These are phyloP conservation scores for Xylaria hypoxylon DNA, from an alignment of 2,329 filamentous ascomycete species.

Conservation along the genomic window DNA sequence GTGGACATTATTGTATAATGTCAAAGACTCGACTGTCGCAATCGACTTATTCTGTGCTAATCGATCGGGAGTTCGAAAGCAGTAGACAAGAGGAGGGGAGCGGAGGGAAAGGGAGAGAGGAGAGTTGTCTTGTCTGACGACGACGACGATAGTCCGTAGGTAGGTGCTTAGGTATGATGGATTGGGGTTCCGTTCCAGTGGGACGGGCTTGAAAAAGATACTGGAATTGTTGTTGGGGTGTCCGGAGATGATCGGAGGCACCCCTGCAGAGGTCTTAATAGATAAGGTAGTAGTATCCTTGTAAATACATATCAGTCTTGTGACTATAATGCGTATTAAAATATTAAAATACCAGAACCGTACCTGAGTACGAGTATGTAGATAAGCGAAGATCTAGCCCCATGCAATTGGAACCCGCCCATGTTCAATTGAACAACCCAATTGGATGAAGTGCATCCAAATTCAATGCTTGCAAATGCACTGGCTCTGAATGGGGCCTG, in stretches of 20 bases:
- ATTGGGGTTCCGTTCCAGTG: background rate
- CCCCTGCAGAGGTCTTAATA: conserved; percentile 16
- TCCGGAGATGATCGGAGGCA: conserved; percentile 40
- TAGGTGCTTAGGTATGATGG: background rate
- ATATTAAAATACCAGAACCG: too few relatives aligned
- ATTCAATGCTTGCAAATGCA: conserved; percentile 32
- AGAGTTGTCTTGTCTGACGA: conserved; percentile 31
- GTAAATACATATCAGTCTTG: background rate
- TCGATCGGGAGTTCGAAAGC: conserved; percentile 9
- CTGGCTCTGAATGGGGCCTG: conserved; percentile 16
- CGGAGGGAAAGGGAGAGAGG: conserved; percentile 14
- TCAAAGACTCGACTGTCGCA: background rate
- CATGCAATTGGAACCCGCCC: background rate
- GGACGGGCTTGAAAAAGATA: conserved; percentile 17
- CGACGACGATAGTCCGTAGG: conserved; percentile 23
- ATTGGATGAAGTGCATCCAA: conserved; percentile 6
- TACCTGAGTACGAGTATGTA: background rate
- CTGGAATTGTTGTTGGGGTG: conserved; percentile 35
- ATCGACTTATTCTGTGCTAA: background rate
- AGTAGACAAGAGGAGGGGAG: background rate
- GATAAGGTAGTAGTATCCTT: background rate
- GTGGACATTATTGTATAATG: conserved; percentile 56
- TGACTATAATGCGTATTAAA: too few relatives aligned
- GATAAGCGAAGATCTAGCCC: background rate
- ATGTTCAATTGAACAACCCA: conserved; percentile 14